Base-by-base conservation (phyloP, 495 filamentous ascomycete species). In the Xylaria longipes region DNA sequence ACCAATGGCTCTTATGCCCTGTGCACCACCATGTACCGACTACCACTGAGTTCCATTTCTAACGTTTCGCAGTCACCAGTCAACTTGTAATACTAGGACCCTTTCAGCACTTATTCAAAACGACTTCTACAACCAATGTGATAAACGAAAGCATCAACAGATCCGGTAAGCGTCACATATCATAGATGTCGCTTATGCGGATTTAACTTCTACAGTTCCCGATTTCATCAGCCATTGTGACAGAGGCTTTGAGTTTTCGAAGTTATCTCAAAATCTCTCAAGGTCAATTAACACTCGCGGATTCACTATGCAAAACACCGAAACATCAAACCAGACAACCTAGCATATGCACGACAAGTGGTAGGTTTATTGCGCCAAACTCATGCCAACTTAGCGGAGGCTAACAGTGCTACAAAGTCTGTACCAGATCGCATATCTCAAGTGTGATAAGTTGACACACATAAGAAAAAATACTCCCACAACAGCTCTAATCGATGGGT, bases 401-500 rank as follows among this genome's bases (percentile, higher is more conserved):
- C 56, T 60, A 60, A 60, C 56, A 20, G 29, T n/a, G 5, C 6
- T 60, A 33, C 29, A 29, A 33, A 60, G 56, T 60, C 56, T 37
- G 31, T n/a, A 37, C 56, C 7, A 22, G 11, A 62, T 41, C 22
- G 15, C 35, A 12, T 37, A 25, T 14, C 58, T 41, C 15, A 37
- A 22, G 31, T 37, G 31, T 22, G 31, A 60, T 60, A 4, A 37
- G 31, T 20, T 12, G 56, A 41, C 43, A 62, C 58, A 11, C 12
- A 41, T 22, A 14, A 7, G 57, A 61, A 9, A 39, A 4, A 39
- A 31, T 5, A 2, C 58, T 31, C 9, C 17, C n/a, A 39, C 6
- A 22, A 25, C 0, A 1, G 5, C 37, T 25, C 37, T 7, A 12
- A 43, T 27, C 29, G 17, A 39, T 5, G 4, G 1, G 20, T 62